Conservation (phyloP, 176 grass and related monocot genomes). For the Zoysia japonica region DNA sequence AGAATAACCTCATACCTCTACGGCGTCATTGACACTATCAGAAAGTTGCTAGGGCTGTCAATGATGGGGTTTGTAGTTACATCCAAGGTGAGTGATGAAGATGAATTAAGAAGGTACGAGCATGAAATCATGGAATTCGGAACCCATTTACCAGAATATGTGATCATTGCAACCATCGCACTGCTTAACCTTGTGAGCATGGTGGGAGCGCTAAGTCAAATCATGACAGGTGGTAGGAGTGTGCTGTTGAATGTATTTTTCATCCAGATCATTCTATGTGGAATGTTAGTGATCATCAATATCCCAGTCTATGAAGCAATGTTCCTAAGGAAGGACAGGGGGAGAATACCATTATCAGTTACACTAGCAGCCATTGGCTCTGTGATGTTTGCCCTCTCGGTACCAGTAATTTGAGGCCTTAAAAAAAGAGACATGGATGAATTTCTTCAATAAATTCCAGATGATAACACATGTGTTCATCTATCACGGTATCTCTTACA, state of each 20-base stretch:
- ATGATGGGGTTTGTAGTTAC: conserved; percentile 62
- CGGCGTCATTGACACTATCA: conserved; percentile 37
- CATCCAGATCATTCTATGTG: conserved; percentile 60
- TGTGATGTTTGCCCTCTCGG: conserved; percentile 34
- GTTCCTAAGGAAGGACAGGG: conserved; percentile 69
- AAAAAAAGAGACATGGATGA: background rate
- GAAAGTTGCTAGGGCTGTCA: conserved; percentile 51
- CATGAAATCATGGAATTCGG: conserved; percentile 84
- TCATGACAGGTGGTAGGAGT: conserved; percentile 20
- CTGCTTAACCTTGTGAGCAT: conserved; percentile 61
- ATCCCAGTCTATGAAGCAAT: conserved; percentile 74
- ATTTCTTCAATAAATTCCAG: background rate
- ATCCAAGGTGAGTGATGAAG: conserved; percentile 52
- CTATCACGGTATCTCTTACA: conserved; percentile 16
- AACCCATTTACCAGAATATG: conserved; percentile 47
- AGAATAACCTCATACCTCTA: conserved; percentile 72
- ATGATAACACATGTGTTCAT: background rate
- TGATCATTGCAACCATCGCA: conserved; percentile 58
- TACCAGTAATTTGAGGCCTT: conserved; percentile 43
- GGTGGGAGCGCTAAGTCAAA: conserved; percentile 31
- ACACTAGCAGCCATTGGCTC: conserved; percentile 48
- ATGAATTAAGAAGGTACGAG: conserved; percentile 63
- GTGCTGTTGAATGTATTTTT: conserved; percentile 35
- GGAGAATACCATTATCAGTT: conserved; percentile 56
- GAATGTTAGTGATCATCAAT: conserved; percentile 49